A percentile compares a stretch with the other conserved stretches of the same genome.
These are phyloP conservation scores for Yamadazyma takamatsuzukensis DNA, from an alignment of 805 yeast species.

Conservation along the genomic window DNA sequence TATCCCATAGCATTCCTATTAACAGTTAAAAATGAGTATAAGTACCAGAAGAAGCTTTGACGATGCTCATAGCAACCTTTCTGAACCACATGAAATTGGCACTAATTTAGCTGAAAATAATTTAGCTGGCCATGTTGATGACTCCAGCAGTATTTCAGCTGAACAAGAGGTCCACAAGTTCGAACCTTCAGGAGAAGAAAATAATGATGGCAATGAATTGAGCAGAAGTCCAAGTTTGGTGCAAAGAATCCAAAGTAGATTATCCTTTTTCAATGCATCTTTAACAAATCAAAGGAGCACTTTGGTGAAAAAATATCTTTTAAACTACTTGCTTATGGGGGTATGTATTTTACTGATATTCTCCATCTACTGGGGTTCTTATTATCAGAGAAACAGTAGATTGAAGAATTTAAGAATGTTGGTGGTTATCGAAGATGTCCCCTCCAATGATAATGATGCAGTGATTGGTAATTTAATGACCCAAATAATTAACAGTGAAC, in stretches of 20 bases:
- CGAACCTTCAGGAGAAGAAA: constrained; percentile 4
- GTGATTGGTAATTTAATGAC: constrained; percentile 47
- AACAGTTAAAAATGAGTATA: too few species aligned
- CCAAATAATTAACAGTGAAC: constrained; percentile 22
- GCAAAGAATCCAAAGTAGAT: constrained; percentile 21
- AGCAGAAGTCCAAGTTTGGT: constrained; percentile 13
- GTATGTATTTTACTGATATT: constrained; percentile 29
- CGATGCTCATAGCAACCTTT: too few species aligned
- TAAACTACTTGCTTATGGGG: constrained; percentile 29
- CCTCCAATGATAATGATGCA: constrained; percentile 26
- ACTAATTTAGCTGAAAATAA: too few species aligned
- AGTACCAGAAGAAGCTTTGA: too few species aligned
- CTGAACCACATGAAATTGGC: too few species aligned
- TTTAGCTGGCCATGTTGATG: too few species aligned
- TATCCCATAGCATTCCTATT: too few species aligned
- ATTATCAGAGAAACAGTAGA: constrained; percentile 26
- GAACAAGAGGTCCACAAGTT: constrained; percentile 7
- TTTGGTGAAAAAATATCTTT: constrained; percentile 15
- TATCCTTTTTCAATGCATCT: constrained; percentile 30
- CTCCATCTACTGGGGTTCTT: constrained; percentile 41
- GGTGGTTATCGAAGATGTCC: constrained; percentile 33
- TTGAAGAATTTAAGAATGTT: constrained; percentile 31
- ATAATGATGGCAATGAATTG: constrained; percentile 1
- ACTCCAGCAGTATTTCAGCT: too few species aligned
- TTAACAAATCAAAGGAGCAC: constrained; percentile 18